Conservation (phyloP, 129 eudicot species). For the Artemisia argyi region DNA sequence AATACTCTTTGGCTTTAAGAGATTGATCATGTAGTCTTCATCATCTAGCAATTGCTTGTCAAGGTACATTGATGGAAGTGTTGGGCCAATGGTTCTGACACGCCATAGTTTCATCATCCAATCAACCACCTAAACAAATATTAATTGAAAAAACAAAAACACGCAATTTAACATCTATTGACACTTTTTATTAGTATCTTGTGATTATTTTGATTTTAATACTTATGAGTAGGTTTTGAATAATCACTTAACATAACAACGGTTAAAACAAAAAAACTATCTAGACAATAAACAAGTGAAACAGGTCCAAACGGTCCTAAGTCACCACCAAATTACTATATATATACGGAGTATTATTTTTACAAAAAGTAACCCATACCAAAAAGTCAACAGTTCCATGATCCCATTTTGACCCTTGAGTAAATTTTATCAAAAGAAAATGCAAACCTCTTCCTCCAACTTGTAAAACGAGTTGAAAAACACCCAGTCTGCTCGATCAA, state of each 20-base stretch:
- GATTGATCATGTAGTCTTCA: conserved; percentile 22
- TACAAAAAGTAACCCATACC: not conserved
- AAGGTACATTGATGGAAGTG: conserved; percentile 40
- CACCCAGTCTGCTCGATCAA: conserved; percentile 49
- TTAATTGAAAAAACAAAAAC: not conserved
- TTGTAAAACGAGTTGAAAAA: conserved; percentile 46
- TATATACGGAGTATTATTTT: no score
- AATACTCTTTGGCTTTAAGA: conserved; percentile 17
- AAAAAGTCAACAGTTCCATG: not conserved
- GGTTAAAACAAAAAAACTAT: no score
- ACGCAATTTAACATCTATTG: not conserved
- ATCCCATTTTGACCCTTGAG: not conserved
- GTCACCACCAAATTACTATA: no score
- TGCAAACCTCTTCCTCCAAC: conserved; percentile 47
- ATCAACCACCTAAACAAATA: conserved; percentile 24
- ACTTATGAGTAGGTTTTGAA: no score
- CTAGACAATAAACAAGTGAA: not conserved
- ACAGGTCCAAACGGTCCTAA: not conserved
- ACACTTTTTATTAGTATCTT: not conserved
- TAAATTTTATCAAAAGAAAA: not conserved
- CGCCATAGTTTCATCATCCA: conserved; percentile 39
- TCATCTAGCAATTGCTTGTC: conserved; percentile 35
- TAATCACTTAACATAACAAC: no score
- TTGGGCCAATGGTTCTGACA: conserved; percentile 40
- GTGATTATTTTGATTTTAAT: no score